These are phyloP conservation scores for Leccinum pellstonianum DNA, from an alignment of 768 basidiomycete genomes.

Conservation along the genomic window DNA sequence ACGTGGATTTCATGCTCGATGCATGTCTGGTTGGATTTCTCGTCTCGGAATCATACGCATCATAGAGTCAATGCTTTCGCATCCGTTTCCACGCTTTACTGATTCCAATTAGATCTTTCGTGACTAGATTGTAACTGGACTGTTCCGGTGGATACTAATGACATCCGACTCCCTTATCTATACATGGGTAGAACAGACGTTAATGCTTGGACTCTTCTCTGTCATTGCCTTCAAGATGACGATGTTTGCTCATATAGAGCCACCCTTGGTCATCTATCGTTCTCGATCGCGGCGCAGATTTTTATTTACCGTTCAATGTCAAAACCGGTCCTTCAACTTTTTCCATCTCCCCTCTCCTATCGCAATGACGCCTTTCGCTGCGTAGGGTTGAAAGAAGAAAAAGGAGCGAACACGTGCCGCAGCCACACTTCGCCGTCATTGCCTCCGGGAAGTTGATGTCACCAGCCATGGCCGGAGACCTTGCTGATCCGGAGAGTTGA, in stretches of 20 bases:
- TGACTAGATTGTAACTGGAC: background rate
- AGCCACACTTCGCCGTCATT: constrained; percentile 66
- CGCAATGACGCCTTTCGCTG: constrained; percentile 51
- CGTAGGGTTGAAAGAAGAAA: constrained; percentile 49
- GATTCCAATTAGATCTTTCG: constrained; percentile 1
- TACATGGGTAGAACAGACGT: background rate
- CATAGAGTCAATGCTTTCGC: constrained; percentile 22
- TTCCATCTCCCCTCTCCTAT: constrained; percentile 64
- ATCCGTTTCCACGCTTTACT: background rate
- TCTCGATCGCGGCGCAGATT: background rate
- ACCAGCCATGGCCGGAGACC: constrained; percentile 57
- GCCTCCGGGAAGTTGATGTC: constrained; percentile 53
- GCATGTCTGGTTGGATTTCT: constrained; percentile 90
- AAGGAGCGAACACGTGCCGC: constrained; percentile 1
- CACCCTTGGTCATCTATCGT: background rate
- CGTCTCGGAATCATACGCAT: constrained; percentile 60
- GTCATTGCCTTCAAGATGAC: no score
- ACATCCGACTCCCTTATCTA: background rate
- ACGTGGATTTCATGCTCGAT: constrained; percentile 94
- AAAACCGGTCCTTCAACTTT: constrained; percentile 45
- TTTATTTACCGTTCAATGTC: background rate
- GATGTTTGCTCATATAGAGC: background rate
- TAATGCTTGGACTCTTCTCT: background rate
- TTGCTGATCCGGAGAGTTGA: constrained; percentile 67
- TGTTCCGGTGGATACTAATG: background rate